Evolutionary conservation across 2,329 filamentous ascomycete species (phyloP), one percentile per base, ranked within the genome.

Genomic region (Arachnomyces sp.): DNA sequence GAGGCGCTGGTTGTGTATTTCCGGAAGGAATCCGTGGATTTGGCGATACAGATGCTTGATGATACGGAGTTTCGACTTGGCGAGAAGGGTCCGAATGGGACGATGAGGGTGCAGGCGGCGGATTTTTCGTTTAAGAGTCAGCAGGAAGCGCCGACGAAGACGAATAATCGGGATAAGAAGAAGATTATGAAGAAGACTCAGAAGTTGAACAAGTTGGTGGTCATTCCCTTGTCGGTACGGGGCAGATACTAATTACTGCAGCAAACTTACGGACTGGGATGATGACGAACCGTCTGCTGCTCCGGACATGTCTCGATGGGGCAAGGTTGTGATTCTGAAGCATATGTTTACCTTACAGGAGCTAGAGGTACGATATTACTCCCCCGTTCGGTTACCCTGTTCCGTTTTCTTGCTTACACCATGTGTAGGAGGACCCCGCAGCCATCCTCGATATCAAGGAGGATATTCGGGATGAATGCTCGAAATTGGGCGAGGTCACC

Each of bases 1-100:
- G 89, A 96, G 58, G 89, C 86, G 2, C 73, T 98, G 25, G 72
- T 98, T 40, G 86, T 96, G 28, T 98, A 93, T 67, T 95, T 95
- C 74, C 86, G 92, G 52, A 84, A 88, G 0, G 88, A 94, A 57
- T 93, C 86, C n/a, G 90, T 98, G 43, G 71, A 84, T 31, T 82
- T 70, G 38, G 65, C 72, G 1, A 63, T 78, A 9, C 71, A 75
- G 38, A 68, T 72, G 52, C 67, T 79, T 12, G 68, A 71, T 33
- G 65, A 70, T 39, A 67, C 74, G 3, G 80, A 88, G 51, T 92
- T 96, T 54, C 76, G 90, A 43, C 72, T 84, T 44, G 62, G 82
- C 53, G 50, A 72, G 59, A 67, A 67, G 40, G 65, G 56, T 30
- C 66, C 60, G 34, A 55, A 54, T 39, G 83, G 80, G 17, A 80